A percentile compares a stretch with the other conserved stretches of the same genome.
Conservation (phyloP, 768 basidiomycete genomes). For the Phaeotremella fagi region DNA sequence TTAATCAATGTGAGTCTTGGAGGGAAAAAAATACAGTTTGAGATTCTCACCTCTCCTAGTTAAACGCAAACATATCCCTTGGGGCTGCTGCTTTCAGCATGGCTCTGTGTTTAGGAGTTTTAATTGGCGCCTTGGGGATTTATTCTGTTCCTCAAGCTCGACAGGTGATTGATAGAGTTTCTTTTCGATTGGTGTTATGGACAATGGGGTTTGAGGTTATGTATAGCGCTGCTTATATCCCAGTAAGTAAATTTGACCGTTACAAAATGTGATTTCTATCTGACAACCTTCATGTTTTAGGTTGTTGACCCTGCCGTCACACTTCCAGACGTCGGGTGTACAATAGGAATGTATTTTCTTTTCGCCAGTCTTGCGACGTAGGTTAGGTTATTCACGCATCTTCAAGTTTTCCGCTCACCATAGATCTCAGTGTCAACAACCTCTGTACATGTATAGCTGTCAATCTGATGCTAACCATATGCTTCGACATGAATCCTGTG, state of each 20-base stretch:
- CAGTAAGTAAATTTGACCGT: constrained; percentile 8
- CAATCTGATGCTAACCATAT: constrained; percentile 27
- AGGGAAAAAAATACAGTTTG: not conserved
- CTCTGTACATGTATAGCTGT: constrained; percentile 27
- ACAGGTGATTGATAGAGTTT: constrained; percentile 17
- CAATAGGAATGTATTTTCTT: not conserved
- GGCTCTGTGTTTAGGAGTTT: not conserved
- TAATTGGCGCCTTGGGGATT: constrained; percentile 7
- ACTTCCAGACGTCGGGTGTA: not conserved
- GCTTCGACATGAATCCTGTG: constrained; percentile 23
- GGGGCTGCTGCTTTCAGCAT: not conserved
- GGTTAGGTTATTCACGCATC: not conserved
- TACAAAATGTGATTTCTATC: not conserved
- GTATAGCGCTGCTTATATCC: constrained; percentile 17
- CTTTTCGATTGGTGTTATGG: constrained; percentile 22
- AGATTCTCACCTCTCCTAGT: too few species aligned
- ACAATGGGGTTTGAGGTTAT: constrained; percentile 25
- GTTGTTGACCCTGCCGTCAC: not conserved
- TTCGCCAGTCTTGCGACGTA: not conserved
- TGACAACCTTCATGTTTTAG: not conserved
- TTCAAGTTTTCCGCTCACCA: not conserved
- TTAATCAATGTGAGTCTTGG: not conserved
- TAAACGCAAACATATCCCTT: not conserved
- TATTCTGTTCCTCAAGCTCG: constrained; percentile 2
- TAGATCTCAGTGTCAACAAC: constrained; percentile 22